phyloP scores from a whole-genome alignment of 2,329 filamentous ascomycete species.

The Colletotrichum melonis region DNA sequence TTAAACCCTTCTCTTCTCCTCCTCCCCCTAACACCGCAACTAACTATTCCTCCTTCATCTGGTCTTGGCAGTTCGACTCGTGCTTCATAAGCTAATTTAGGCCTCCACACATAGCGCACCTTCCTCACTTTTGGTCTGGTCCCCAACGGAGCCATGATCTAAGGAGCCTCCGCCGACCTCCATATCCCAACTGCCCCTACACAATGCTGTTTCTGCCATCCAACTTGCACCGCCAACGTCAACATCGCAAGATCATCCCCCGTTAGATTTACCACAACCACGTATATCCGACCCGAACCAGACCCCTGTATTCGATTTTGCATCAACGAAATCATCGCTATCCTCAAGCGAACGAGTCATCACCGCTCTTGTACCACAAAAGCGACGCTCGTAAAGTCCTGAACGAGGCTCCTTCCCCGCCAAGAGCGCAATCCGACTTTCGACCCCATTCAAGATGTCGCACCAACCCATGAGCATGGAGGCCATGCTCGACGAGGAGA shows the following conservation, averaged over 20 bases:
- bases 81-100: conserved; percentile 29
- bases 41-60: neutral
- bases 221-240: conserved; percentile 37
- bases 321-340: conserved; percentile 5
- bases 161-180: conserved; percentile 22
- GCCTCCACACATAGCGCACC: conserved; percentile 17
- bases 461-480: conserved; percentile 77
- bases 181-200: conserved; percentile 27
- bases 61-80: conserved; percentile 34
- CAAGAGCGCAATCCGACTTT: neutral
- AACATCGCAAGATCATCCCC: conserved; percentile 41
- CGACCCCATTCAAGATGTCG: conserved; percentile 42
- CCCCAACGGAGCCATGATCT: conserved; percentile 38
- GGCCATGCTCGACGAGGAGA: conserved; percentile 81
- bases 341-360: neutral
- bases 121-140: conserved; percentile 23
- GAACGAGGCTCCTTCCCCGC: neutral
- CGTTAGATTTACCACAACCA: conserved; percentile 37
- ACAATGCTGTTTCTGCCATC: conserved; percentile 41
- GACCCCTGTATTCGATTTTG: conserved; percentile 8
- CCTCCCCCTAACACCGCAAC: neutral
- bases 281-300: neutral
- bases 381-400: conserved; percentile 5
- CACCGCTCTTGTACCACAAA: neutral
- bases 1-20: neutral